A percentile compares a stretch with the other conserved stretches of the same genome.
Evolutionary conservation across 108 stramenopile species (phyloP).

Genomic region (Nannochloropsis oceanica): DNA sequence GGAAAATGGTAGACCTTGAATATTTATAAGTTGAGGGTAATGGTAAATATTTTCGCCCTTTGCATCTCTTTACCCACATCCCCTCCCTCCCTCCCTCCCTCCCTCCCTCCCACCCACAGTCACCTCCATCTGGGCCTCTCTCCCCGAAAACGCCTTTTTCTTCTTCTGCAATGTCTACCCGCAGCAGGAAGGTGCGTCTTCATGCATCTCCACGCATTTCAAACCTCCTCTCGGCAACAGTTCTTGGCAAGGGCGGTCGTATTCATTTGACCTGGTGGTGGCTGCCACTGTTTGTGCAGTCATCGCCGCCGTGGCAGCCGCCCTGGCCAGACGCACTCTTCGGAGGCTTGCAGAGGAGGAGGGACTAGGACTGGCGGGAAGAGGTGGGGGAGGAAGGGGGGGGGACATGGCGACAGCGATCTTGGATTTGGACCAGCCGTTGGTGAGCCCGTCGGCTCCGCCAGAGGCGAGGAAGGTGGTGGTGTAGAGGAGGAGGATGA

Average conservation of each 20-base stretch:
- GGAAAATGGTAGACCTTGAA: no score
- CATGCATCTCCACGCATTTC: not conserved
- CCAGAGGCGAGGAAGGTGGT: not conserved
- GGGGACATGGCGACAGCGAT: not conserved
- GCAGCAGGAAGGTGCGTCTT: not conserved
- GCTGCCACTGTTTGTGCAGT: not conserved
- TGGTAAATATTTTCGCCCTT: not conserved
- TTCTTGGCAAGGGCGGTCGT: not conserved
- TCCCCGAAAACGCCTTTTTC: not conserved
- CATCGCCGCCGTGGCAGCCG: not conserved
- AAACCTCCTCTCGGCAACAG: not conserved
- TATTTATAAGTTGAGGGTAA: no score
- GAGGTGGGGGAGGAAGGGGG: not conserved
- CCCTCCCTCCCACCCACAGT: not conserved
- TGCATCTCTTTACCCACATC: not conserved
- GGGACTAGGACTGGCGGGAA: not conserved
- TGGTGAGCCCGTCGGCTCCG: not conserved
- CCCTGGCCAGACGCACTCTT: not conserved
- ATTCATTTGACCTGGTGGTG: not conserved
- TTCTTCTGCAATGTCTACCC: not conserved
- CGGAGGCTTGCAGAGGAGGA: not conserved
- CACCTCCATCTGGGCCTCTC: not conserved
- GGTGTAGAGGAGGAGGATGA: not conserved
- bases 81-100: not conserved
- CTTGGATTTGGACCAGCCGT: not conserved